A percentile compares a stretch with the other conserved stretches of the same genome.
phyloP scores from a whole-genome alignment of 148 eudicot species.

The Beta vulgaris region DNA sequence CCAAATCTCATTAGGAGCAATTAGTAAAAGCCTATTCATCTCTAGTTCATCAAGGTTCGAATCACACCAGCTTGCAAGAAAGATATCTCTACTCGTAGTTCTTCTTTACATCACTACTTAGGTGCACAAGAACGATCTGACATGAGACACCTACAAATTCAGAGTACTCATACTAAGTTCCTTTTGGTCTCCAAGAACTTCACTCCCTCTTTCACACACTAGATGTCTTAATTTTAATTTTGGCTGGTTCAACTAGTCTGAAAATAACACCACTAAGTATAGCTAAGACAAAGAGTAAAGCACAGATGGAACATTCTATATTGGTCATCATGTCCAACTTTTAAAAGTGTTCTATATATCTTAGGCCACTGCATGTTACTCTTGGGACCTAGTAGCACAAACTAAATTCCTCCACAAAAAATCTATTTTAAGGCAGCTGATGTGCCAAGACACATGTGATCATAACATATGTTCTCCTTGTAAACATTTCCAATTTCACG shows the following conservation, averaged over 20 bases:
- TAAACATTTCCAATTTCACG: neutral
- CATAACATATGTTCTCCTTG: neutral
- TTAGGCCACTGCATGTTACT: neutral
- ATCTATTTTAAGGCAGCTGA: neutral
- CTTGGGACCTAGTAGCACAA: neutral
- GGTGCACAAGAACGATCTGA: neutral
- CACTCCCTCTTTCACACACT: neutral
- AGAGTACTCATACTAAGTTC: no score
- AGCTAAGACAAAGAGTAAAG: neutral
- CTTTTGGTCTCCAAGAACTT: neutral
- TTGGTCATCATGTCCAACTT: neutral
- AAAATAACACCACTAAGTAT: neutral
- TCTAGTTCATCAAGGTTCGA: neutral
- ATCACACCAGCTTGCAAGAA: neutral
- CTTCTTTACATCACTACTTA: no score
- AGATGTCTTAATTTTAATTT: neutral
- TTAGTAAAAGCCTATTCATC: neutral
- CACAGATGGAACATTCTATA: neutral
- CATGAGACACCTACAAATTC: neutral
- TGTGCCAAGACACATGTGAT: neutral
- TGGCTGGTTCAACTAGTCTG: neutral
- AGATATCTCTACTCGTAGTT: no score
- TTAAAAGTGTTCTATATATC: neutral
- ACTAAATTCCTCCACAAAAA: neutral
- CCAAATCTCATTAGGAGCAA: no score